Evolutionary conservation across 371 early-diverging fungal species (phyloP).

Genomic region (Mortierella sp.): DNA sequence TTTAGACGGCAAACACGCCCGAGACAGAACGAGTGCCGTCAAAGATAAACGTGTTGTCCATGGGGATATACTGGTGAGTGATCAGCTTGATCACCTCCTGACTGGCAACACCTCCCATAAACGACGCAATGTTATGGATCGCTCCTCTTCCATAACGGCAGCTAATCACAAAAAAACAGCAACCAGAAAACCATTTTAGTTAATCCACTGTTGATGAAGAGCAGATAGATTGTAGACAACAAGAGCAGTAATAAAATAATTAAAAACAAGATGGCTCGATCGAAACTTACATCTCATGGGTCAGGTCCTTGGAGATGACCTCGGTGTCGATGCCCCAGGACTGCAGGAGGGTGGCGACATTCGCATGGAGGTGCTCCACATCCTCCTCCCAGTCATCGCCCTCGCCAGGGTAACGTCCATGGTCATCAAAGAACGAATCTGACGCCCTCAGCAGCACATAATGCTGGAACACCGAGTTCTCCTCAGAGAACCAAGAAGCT

Average conservation of each 20-base stretch:
- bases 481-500: conserved; percentile 71
- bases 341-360: conserved; percentile 43
- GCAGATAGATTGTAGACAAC: neutral
- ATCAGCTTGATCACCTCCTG: conserved; percentile 96
- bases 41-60: conserved; percentile 87
- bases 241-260: neutral
- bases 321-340: conserved; percentile 36
- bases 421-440: conserved; percentile 72
- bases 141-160: conserved; percentile 84
- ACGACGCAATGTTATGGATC: conserved; percentile 86
- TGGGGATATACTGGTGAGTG: conserved; percentile 92
- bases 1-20: conserved; percentile 44
- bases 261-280: neutral
- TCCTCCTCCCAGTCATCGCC: conserved; percentile 53
- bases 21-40: conserved; percentile 70
- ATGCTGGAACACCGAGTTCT: conserved; percentile 66
- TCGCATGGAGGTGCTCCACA: conserved; percentile 56
- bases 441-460: conserved; percentile 84
- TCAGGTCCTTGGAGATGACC: conserved; percentile 54
- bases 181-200: neutral
- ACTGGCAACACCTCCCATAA: conserved; percentile 94
- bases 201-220: too few relatives aligned
- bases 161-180: conserved; percentile 56
- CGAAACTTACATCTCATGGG: conserved; percentile 62
- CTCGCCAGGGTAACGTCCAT: conserved; percentile 71